Evolutionary conservation across 768 basidiomycete genomes (phyloP), one percentile per base, ranked within the genome.

Genomic region (Leccinum subtestaceum): DNA sequence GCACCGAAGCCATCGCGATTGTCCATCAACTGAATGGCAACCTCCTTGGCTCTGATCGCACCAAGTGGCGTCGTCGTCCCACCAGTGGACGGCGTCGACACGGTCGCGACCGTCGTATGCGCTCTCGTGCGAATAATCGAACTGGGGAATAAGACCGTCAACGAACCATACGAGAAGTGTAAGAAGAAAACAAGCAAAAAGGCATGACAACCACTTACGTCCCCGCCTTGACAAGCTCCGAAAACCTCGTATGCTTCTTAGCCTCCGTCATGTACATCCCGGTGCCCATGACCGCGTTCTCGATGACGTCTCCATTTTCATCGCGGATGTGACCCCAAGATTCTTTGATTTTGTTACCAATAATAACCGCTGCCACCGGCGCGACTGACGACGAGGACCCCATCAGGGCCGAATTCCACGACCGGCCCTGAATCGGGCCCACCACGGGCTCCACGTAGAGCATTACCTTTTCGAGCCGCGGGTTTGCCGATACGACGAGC

Each of bases 1-100:
- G 29, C 15, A 10, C 55, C 47, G 0, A 52, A 27, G 15, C 9
- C 53, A 9, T 66, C 60, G 2, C 46, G 51, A 58, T 53, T 27
- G 9, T 19, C 52, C 55, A 63, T 52, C 48, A 64, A 60, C 47
- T 62, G 59, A 1, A 36, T 27, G 71, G 87, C 66, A 61, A 93
- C 89, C 83, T 95, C 91, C 63, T 85, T 82, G 57, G 82, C 82
- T 23, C 90, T 88, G 63, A 85, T 90, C 60, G 86, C 68, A 31
- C 76, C 79, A 80, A 88, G 59, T 17, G 64, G 68, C 49, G 66
- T 65, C 9, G 65, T 66, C 49, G 70, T 65, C 9, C 68, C 57
- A 12, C 68, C 53, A 1, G 53, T 11, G 40, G 66, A 54, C 9
- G 56, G 52, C 25, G 62, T 59, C 15, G 70, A 58, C 25, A 63